A percentile compares a stretch with the other conserved stretches of the same genome.
These are phyloP conservation scores for Pythium apleroticum DNA, from an alignment of 352 stramenopile species.

Conservation along the genomic window DNA sequence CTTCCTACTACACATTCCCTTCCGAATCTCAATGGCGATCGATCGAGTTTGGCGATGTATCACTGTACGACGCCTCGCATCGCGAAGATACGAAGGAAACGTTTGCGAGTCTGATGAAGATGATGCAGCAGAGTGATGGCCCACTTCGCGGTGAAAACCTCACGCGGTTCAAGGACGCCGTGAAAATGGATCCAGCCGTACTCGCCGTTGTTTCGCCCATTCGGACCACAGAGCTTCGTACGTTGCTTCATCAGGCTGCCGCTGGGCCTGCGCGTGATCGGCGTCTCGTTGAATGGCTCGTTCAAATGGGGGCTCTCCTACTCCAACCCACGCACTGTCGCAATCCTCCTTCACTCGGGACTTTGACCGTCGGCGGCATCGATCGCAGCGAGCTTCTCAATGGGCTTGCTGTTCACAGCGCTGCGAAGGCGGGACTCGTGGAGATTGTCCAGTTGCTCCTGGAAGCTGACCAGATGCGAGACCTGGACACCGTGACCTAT, in stretches of 20 bases:
- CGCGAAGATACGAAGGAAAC: neutral
- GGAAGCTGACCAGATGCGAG: slow-evolving; percentile 14
- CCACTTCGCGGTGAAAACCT: neutral
- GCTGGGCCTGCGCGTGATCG: neutral
- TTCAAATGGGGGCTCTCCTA: slow-evolving; percentile 29
- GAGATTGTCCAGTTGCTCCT: slow-evolving; percentile 12
- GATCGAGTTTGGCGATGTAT: slow-evolving; percentile 1
- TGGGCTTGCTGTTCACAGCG: slow-evolving; percentile 13
- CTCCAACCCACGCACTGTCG: slow-evolving; percentile 12
- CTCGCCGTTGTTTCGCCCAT: neutral
- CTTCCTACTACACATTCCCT: slow-evolving; percentile 1
- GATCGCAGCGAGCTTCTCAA: neutral
- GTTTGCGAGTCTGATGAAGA: neutral
- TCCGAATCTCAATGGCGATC: neutral
- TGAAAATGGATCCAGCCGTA: neutral
- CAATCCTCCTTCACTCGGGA: neutral
- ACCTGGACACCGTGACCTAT: slow-evolving; percentile 20
- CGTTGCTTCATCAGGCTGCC: slow-evolving; percentile 2
- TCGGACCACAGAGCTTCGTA: neutral
- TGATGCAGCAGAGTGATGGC: slow-evolving; percentile 9
- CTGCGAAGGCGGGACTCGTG: neutral
- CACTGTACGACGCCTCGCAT: neutral
- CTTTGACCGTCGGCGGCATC: neutral
- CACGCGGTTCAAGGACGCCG: slow-evolving; percentile 3
- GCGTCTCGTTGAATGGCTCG: slow-evolving; percentile 35